Evolutionary conservation across 345 rosid genomes (phyloP), one percentile per base, ranked within the genome.

Genomic region (Arabidopsis arenosa): DNA sequence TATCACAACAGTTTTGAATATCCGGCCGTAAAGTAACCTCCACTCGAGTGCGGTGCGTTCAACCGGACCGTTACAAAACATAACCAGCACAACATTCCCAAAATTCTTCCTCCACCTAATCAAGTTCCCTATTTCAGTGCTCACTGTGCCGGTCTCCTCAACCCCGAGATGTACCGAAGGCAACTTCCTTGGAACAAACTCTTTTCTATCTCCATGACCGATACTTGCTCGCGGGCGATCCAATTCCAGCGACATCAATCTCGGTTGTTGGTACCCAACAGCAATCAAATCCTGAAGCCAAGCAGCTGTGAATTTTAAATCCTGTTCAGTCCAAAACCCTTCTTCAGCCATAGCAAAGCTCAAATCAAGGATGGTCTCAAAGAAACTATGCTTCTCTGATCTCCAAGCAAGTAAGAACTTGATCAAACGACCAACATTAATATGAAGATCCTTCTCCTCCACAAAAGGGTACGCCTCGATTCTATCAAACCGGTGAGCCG

Each of bases 241-340:
- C 83, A 96, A 73, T 72, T 96, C 99, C 10, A 96, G 36, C 7
- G 99, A 86, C 99, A 96, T 93, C 72, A 96, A 79, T 78, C 99
- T 89, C 40, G 99, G 99, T 68, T 96, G 99, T 80, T 87, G 93
- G 79, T 93, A 96, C 5, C 98, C 93, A n/a, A 93, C 94, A 35
- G 98, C 85, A 73, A 91, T 83, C 88, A 96, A 88, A 79, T 96
- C 99, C 77, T 96, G 94, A 74, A 96, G 94, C 99, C 99, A 96
- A 76, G 96, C 93, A 66, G 93, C 94, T 61, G 99, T 90, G 49
- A 96, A 93, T 68, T 83, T 93, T 68, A 91, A 70, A 65, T 96
- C 98, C 81, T 85, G 89, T 59, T 93, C 96, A 0, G 87, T 86
- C 99, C 99, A 96, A 82, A 92, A 96, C 47, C 95, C 94, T 69